Evolutionary conservation across 2,329 filamentous ascomycete genomes (phyloP).

Genomic region (Plenodomus biglobosus): DNA sequence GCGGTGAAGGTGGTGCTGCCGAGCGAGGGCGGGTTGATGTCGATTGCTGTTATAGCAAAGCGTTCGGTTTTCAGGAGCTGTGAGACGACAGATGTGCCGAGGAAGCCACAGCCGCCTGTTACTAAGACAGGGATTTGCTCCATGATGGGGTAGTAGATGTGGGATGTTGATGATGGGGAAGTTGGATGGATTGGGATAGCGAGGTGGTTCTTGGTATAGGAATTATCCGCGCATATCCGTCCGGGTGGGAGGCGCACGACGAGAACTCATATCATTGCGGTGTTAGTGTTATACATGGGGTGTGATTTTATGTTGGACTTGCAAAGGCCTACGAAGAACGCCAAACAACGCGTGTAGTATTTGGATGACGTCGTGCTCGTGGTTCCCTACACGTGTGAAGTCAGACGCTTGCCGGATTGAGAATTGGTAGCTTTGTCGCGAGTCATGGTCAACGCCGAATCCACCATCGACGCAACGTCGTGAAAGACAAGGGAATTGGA

Average conservation of each 20-base stretch:
- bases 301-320: background rate
- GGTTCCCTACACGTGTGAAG: background rate
- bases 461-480: too few species aligned
- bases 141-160: slow-evolving; percentile 19
- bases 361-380: background rate
- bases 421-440: background rate
- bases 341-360: background rate
- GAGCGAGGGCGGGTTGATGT: slow-evolving; percentile 41
- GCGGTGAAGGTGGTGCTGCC: slow-evolving; percentile 28
- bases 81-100: slow-evolving; percentile 48
- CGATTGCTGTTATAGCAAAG: slow-evolving; percentile 47
- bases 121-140: slow-evolving; percentile 42
- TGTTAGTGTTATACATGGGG: background rate
- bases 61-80: slow-evolving; percentile 41
- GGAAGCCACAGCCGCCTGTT: slow-evolving; percentile 53
- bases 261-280: background rate
- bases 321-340: background rate
- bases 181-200: background rate
- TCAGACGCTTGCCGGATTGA: background rate
- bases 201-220: background rate
- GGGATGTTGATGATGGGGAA: slow-evolving; percentile 3
- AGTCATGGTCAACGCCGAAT: too few species aligned
- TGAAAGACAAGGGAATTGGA: too few species aligned
- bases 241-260: background rate
- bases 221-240: slow-evolving; percentile 2